Evolutionary conservation across 2,329 filamentous ascomycete species (phyloP), one percentile per base, ranked within the genome.

Genomic region (Coniochaeta sp.): DNA sequence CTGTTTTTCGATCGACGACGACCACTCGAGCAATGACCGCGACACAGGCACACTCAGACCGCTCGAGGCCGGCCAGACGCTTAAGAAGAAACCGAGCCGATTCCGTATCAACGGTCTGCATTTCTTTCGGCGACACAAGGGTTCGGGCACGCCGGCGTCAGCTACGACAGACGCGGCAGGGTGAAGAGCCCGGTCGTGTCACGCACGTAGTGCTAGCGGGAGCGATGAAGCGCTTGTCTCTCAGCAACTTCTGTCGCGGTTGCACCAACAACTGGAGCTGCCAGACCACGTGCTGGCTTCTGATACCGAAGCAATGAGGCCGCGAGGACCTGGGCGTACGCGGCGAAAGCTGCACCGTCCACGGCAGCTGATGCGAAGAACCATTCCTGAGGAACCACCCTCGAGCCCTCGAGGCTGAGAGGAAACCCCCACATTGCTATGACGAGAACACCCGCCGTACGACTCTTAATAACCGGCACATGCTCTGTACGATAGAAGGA

Each of bases 31-130:
- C 24, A 57, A 56, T 12, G 31, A 57, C 61, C 76, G 76, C 56
- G 75, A 77, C 67, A 74, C 77, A 26, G 74, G 79, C 26, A 79
- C 78, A 34, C 66, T 69, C 62, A 76, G 76, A 12, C 26, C 65
- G 19, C 33, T 58, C 14, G 50, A 56, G 5, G 79, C 83, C 34
- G 74, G 74, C 58, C 81, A 77, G 62, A 72, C 76, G 14, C 72
- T 88, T 19, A 83, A 80, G 70, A 88, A 88, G 73, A 85, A 83
- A 71, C 77, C 84, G 6, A 87, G 84, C 67, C 77, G 84, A 44
- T 88, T 88, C 66, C 77, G 82, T 63, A 85, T 88, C 77, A 87
- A 85, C 64, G 80, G 82, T 50, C 77, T 85, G 61, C 78, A 79
- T 6, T 80, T 84, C 64, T 83, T 85, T 67, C 76, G 81, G 65